Percentiles rank a stretch among this genome's conserved stretches.
These are phyloP conservation scores for Clausena lansium DNA, from an alignment of 345 rosid genomes.

Conservation along the genomic window DNA sequence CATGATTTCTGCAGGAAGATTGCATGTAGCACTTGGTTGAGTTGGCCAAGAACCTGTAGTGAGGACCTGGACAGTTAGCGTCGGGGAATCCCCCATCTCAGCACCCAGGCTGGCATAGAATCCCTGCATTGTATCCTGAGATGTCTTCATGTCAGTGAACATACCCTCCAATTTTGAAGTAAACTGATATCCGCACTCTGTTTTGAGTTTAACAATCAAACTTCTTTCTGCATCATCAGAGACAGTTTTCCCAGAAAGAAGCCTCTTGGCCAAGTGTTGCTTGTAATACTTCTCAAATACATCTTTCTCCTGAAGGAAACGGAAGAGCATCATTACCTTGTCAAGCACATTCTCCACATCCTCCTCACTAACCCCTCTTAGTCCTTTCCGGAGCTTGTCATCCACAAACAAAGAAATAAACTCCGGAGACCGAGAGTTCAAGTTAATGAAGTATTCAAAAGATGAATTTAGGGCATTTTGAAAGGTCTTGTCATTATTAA, in stretches of 20 bases:
- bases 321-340: slow-evolving; percentile 79
- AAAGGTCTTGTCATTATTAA: slow-evolving; percentile 62
- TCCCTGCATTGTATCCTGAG: slow-evolving; percentile 71
- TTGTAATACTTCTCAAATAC: slow-evolving; percentile 73
- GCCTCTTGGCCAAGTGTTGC: slow-evolving; percentile 71
- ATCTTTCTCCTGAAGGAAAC: slow-evolving; percentile 76
- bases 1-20: slow-evolving; percentile 60
- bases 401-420: slow-evolving; percentile 68
- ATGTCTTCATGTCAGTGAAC: slow-evolving; percentile 80
- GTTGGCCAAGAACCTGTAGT: slow-evolving; percentile 83
- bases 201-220: slow-evolving; percentile 69
- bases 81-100: slow-evolving; percentile 58
- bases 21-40: slow-evolving; percentile 57
- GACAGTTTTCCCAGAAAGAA: slow-evolving; percentile 61
- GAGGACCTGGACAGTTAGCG: slow-evolving; percentile 65
- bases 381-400: slow-evolving; percentile 69
- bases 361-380: slow-evolving; percentile 69
- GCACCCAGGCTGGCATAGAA: slow-evolving; percentile 44
- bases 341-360: slow-evolving; percentile 60
- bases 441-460: slow-evolving; percentile 64
- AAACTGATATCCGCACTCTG: slow-evolving; percentile 73
- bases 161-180: slow-evolving; percentile 73
- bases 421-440: slow-evolving; percentile 67
- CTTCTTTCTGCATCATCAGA: slow-evolving; percentile 84
- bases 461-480: slow-evolving; percentile 73